phyloP scores from a whole-genome alignment of 2,329 filamentous ascomycete species.

The Penicillium sp. region DNA sequence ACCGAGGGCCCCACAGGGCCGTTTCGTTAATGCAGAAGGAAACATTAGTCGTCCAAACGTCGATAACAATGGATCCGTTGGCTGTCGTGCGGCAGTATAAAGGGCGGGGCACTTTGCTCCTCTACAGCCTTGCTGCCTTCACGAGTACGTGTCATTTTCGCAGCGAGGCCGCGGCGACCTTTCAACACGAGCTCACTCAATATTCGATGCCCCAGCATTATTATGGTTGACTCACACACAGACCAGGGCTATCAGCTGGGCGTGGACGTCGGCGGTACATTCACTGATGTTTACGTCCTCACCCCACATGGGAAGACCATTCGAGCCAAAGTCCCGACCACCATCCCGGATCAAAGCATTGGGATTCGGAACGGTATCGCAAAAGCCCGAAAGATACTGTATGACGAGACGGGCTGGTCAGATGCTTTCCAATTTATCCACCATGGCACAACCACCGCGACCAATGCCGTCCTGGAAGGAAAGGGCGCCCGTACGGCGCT shows the following conservation, averaged over 20 bases:
- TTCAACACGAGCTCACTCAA: neutral
- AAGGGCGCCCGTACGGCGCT: conserved; percentile 51
- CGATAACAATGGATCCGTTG: neutral
- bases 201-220: neutral
- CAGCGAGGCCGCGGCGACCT: neutral
- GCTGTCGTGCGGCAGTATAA: neutral
- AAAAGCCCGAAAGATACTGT: conserved; percentile 42
- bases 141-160: neutral
- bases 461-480: conserved; percentile 51
- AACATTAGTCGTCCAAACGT: neutral
- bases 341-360: conserved; percentile 48
- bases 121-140: neutral
- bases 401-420: conserved; percentile 41
- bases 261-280: conserved; percentile 41
- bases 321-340: conserved; percentile 49
- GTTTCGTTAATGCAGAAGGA: neutral
- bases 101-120: neutral
- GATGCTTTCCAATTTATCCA: conserved; percentile 51
- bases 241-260: conserved; percentile 24
- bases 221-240: neutral
- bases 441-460: conserved; percentile 51
- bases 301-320: conserved; percentile 46
- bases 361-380: conserved; percentile 48
- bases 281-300: conserved; percentile 51
- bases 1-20: neutral